phyloP scores from a whole-genome alignment of 352 stramenopile species.

The Phytophthora syringae region DNA sequence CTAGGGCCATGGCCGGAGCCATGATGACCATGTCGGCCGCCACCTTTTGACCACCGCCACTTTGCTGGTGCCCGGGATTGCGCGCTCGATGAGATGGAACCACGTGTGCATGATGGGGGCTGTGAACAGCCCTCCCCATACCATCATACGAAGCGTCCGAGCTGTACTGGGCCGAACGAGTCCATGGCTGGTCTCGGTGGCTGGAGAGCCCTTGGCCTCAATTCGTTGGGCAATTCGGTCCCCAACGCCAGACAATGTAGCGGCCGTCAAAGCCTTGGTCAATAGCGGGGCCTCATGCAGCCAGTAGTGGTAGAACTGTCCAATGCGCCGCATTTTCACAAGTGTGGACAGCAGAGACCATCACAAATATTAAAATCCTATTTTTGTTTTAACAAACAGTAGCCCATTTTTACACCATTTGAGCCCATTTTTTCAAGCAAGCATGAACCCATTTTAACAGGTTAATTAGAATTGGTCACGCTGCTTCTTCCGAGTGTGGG shows the following conservation, averaged over 20 bases:
- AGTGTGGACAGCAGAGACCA: neutral
- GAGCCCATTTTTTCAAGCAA: neutral
- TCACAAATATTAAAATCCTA: too few species aligned
- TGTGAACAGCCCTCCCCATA: slow-evolving; percentile 88
- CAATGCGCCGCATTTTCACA: slow-evolving; percentile 32
- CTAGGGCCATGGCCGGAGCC: slow-evolving; percentile 43
- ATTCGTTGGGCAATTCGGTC: slow-evolving; percentile 58
- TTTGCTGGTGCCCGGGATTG: slow-evolving; percentile 34
- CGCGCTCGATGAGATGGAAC: slow-evolving; percentile 83
- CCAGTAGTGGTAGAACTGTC: slow-evolving; percentile 47
- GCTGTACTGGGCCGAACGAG: slow-evolving; percentile 34
- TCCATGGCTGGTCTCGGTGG: neutral
- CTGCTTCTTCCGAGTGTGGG: slow-evolving; percentile 23
- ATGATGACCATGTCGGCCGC: slow-evolving; percentile 53
- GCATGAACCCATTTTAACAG: too few species aligned
- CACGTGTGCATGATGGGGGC: slow-evolving; percentile 91
- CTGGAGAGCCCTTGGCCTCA: slow-evolving; percentile 14
- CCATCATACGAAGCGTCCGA: slow-evolving; percentile 78
- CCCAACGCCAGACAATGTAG: slow-evolving; percentile 48
- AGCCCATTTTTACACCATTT: too few species aligned
- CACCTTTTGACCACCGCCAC: slow-evolving; percentile 49
- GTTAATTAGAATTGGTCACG: too few species aligned
- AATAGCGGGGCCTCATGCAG: slow-evolving; percentile 57
- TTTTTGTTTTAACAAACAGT: too few species aligned
- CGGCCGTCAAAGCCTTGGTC: slow-evolving; percentile 61